phyloP scores from a whole-genome alignment of 495 filamentous ascomycete genomes.

The Parathielavia appendiculata region DNA sequence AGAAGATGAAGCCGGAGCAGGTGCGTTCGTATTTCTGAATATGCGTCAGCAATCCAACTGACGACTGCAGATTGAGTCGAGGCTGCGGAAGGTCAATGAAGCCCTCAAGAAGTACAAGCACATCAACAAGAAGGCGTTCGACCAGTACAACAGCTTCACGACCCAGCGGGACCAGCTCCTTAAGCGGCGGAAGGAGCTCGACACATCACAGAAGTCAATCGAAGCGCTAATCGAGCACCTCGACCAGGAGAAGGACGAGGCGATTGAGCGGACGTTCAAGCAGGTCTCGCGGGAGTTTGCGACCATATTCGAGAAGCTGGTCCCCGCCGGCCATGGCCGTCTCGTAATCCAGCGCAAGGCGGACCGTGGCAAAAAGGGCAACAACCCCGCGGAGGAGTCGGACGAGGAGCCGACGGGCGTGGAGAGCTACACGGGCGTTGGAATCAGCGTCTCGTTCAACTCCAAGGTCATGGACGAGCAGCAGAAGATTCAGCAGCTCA shows the following conservation, averaged over 20 bases:
- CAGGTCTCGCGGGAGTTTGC: constrained; percentile 91
- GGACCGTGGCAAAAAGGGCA: constrained; percentile 56
- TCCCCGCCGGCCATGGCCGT: constrained; percentile 86
- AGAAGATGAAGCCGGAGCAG: constrained; percentile 68
- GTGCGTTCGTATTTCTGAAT: constrained; percentile 37
- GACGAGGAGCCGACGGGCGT: constrained; percentile 67
- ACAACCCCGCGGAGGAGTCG: constrained; percentile 52
- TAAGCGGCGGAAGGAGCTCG: constrained; percentile 77
- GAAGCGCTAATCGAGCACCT: constrained; percentile 86
- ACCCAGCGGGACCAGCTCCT: constrained; percentile 79
- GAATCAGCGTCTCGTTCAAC: constrained; percentile 98
- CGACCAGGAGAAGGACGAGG: constrained; percentile 91
- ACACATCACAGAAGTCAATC: constrained; percentile 75
- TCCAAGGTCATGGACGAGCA: constrained; percentile 93
- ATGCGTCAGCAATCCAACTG: constrained; percentile 3
- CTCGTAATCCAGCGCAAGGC: constrained; percentile 90
- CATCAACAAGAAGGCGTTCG: constrained; percentile 99
- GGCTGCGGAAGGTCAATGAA: constrained; percentile 89
- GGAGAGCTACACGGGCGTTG: constrained; percentile 95
- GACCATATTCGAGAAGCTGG: constrained; percentile 87
- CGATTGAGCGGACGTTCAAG: constrained; percentile 96
- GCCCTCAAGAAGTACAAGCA: constrained; percentile 91
- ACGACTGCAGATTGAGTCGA: constrained; percentile 60
- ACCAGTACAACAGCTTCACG: constrained; percentile 97
- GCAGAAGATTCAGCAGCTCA: constrained; percentile 94